Base-by-base conservation (phyloP, 2,329 filamentous ascomycete genomes). In the Acrodontium crateriforme region DNA sequence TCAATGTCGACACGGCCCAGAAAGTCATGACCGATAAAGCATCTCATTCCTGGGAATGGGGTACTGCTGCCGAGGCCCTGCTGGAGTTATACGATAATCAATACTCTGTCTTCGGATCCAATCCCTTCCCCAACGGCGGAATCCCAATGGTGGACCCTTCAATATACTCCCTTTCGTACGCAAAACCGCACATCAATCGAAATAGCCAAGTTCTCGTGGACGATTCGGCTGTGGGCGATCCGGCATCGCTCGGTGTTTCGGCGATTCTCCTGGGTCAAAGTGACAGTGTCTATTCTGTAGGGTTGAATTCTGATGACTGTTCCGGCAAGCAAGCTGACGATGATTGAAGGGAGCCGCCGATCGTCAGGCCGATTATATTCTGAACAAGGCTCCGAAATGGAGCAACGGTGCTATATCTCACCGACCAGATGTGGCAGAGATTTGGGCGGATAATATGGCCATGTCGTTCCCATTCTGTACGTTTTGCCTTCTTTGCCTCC, bases 381-480 rank as follows among this genome's bases (percentile, higher is more conserved):
- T 64, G 5, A 41, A 41, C 4, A 34, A 33, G 10, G 58, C 58
- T 3, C 58, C 58, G 6, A 50, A 55, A 25, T 63, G 54, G 39
- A 26, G 42, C 10, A 63, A 65, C 30, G 58, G 58, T 16, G 62
- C 63, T 2, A 62, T 66, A 25, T 62, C 56, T 25, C 63, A 68
- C 37, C 53, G 62, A 15, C 44, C 54, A 14, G 48, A 54, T 10
- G 46, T 50, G 5, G 38, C 55, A 3, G 59, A 65, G 32, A 46
- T 65, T 7, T 65, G 62, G 60, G 54, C 60, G 9, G 64, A 67
- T 40, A 62, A 58, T 37, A 32, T 64, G 5, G 60, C 59, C 39
- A 66, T 65, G 62, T 55, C 54, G 2, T 60, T 62, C n/a, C 63
- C 64, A 2, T 59, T 60, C 22, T 44, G n/a, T n/a, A n/a, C n/a